phyloP scores from a whole-genome alignment of 306 rosid species.

The Inga leiocalycina region DNA sequence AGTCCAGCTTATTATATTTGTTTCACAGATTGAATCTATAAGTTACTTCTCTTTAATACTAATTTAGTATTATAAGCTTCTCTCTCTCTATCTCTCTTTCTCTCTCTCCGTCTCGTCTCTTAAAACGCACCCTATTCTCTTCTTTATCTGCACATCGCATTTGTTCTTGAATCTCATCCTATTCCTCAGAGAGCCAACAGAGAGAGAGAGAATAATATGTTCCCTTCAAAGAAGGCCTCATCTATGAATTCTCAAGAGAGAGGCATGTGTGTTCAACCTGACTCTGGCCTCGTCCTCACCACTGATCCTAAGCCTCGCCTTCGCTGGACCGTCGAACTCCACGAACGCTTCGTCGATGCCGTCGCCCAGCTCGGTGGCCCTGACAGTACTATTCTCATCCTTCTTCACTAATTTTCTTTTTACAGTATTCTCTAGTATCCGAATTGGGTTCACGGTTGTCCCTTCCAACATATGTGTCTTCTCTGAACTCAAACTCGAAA shows the following conservation, averaged over 20 bases:
- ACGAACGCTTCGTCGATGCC: slow-evolving; percentile 12
- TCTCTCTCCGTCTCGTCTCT: background rate
- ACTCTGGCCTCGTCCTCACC: slow-evolving; percentile 24
- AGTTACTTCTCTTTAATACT: background rate
- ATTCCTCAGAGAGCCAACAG: slow-evolving; percentile 3
- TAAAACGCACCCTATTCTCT: slow-evolving; percentile 27
- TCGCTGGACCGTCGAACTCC: slow-evolving; percentile 24
- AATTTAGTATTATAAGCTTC: background rate
- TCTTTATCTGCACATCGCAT: slow-evolving; percentile 21
- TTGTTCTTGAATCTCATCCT: slow-evolving; percentile 25
- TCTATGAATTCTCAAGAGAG: slow-evolving; percentile 17
- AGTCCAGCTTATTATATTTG: background rate
- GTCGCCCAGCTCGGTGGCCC: slow-evolving; percentile 19
- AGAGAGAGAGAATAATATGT: slow-evolving; percentile 19
- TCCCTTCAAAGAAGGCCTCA: slow-evolving; percentile 21
- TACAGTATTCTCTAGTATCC: too few species aligned
- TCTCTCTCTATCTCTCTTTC: background rate
- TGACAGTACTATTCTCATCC: background rate
- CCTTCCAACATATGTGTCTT: too few species aligned
- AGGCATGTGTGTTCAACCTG: slow-evolving; percentile 11
- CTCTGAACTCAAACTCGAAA: too few species aligned
- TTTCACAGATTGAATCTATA: background rate
- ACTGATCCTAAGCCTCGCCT: slow-evolving; percentile 25
- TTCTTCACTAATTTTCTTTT: too few species aligned
- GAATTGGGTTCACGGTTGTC: too few species aligned